Evolutionary conservation across 179 eudicot species (phyloP).

Genomic region (Beta corolliflora): DNA sequence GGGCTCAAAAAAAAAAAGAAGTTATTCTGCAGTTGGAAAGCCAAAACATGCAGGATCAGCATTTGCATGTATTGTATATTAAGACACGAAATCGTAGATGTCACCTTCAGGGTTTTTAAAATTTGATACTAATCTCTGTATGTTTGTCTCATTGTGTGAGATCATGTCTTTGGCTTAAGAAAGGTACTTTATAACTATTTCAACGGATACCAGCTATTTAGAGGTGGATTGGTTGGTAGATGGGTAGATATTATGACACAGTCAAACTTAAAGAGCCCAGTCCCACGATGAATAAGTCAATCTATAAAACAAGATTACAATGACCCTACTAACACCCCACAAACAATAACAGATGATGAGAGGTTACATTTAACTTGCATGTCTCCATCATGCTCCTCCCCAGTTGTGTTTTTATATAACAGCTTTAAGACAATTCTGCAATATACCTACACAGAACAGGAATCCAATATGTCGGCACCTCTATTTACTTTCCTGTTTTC

Average conservation of each 20-base stretch:
- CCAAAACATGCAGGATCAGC: not conserved
- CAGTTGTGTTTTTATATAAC: too few relatives aligned
- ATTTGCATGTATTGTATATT: not conserved
- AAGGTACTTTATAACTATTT: too few relatives aligned
- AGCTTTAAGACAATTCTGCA: too few relatives aligned
- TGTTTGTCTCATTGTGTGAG: not conserved
- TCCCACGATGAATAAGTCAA: too few relatives aligned
- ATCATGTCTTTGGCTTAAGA: not conserved
- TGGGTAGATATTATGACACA: not conserved
- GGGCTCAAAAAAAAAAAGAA: too few relatives aligned
- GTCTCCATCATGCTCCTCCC: too few relatives aligned
- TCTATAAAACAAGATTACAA: too few relatives aligned
- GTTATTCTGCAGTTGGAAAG: not conserved
- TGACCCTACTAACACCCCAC: not conserved
- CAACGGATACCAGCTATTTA: not conserved
- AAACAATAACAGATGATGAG: too few relatives aligned
- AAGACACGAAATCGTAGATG: not conserved
- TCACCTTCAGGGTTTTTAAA: not conserved
- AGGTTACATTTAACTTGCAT: not conserved
- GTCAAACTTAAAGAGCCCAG: not conserved
- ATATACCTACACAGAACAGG: too few relatives aligned
- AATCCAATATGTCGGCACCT: too few relatives aligned
- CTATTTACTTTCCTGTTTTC: too few relatives aligned
- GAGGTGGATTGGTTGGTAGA: not conserved
- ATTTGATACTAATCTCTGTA: not conserved